These are phyloP conservation scores for Dryas alaskensis DNA, from an alignment of 306 rosid species.

Conservation along the genomic window DNA sequence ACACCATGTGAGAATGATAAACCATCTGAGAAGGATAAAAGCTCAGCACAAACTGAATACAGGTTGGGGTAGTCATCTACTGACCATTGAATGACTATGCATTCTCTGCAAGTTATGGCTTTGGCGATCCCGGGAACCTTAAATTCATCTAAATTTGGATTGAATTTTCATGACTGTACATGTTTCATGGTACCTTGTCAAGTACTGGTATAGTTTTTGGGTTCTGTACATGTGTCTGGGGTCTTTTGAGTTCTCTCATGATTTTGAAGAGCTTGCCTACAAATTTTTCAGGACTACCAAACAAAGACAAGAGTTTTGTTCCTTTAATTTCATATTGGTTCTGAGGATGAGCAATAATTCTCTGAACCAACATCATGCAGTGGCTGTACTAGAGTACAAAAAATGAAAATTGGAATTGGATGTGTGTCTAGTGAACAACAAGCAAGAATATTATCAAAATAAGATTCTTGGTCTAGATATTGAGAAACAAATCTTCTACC, in stretches of 20 bases:
- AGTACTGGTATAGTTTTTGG: conserved; percentile 1
- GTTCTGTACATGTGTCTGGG: conserved; percentile 26
- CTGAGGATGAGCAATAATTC: not conserved
- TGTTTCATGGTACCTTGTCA: conserved; percentile 7
- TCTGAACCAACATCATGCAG: not conserved
- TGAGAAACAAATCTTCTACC: too few species aligned
- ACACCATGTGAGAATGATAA: not conserved
- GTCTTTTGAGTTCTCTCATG: conserved; percentile 16
- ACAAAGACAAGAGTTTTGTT: not conserved
- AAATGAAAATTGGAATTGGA: not conserved
- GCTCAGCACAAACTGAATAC: conserved; percentile 18
- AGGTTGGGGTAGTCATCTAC: conserved; percentile 11
- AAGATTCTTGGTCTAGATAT: too few species aligned
- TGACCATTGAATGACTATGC: not conserved
- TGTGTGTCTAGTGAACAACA: not conserved
- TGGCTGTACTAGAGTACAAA: not conserved
- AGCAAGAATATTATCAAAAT: too few species aligned
- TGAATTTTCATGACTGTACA: conserved; percentile 11
- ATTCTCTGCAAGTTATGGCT: conserved; percentile 12
- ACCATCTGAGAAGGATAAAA: conserved; percentile 20
- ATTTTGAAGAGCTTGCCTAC: conserved; percentile 9
- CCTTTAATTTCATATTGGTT: not conserved
- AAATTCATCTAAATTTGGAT: not conserved
- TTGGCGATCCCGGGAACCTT: not conserved
- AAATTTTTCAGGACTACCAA: not conserved